A percentile compares a stretch with the other conserved stretches of the same genome.
These are phyloP conservation scores for Penicillium italicum DNA, from an alignment of 2,329 filamentous ascomycete genomes.

Conservation along the genomic window DNA sequence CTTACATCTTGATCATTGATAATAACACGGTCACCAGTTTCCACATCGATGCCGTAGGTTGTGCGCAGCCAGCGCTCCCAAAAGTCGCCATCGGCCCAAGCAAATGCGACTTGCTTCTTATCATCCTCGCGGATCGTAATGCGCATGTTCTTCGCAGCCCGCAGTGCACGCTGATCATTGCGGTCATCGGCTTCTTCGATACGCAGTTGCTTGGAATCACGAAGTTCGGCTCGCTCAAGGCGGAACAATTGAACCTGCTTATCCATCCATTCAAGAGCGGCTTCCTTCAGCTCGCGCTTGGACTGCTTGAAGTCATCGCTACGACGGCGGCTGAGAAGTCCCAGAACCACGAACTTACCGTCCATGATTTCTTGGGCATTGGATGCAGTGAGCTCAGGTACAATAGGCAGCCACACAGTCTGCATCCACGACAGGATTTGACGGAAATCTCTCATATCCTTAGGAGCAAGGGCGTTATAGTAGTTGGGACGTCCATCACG, in stretches of 20 bases:
- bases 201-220: conserved; percentile 88
- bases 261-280: conserved; percentile 96
- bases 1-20: conserved; percentile 97
- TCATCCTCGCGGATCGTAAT: conserved; percentile 87
- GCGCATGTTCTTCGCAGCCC: conserved; percentile 82
- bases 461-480: conserved; percentile 79
- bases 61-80: conserved; percentile 96
- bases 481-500: conserved; percentile 86
- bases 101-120: conserved; percentile 86
- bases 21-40: conserved; percentile 83
- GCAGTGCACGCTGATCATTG: conserved; percentile 79
- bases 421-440: conserved; percentile 89
- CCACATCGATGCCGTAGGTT: conserved; percentile 88
- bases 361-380: conserved; percentile 96
- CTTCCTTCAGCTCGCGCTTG: conserved; percentile 88
- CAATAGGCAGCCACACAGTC: conserved; percentile 90
- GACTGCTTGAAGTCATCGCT: conserved; percentile 73
- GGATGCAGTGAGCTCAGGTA: conserved; percentile 84
- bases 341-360: conserved; percentile 89
- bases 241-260: conserved; percentile 90
- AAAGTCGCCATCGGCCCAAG: conserved; percentile 95
- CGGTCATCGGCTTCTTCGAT: conserved; percentile 96
- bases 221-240: conserved; percentile 84
- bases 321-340: conserved; percentile 76
- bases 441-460: conserved; percentile 85